Evolutionary conservation across 352 stramenopile species (phyloP), one percentile per base, ranked within the genome.

Genomic region (Phytopythium chamaehyphon): DNA sequence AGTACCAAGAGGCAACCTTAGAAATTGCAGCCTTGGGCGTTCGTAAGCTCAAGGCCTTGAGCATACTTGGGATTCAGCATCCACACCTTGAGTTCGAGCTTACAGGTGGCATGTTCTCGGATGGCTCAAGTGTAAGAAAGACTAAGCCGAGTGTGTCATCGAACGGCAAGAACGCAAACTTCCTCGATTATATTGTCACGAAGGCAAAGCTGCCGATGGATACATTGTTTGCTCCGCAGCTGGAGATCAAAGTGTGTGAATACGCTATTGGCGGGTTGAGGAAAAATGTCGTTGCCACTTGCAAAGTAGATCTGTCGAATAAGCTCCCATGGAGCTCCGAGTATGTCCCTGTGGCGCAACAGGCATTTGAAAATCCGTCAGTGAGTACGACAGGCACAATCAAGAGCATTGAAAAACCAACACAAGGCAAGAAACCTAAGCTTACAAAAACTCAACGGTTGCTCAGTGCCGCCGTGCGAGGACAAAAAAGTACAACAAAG

Each of bases 241-340:
- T 92, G 1, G 64, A 64, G 12, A 76, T 92, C 51, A 76, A 71
- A 22, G 75, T 92, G 16, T 66, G 79, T 16, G 75, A 86, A 26
- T 59, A 61, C n/a, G 65, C 61, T 0, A 52, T 92, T 2, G 75
- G 73, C 14, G 82, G 82, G 0, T 48, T 92, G 11, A 77, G 71
- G 0, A 87, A 76, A 47, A 72, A 58, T 1, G 67, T 63, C 0
- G 52, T 90, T 8, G 79, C 82, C 0, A 78, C 76, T 0, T 86
- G 73, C 35, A 65, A 79, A 10, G 66, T 92, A 4, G 65, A 88
- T 37, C 52, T 92, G 16, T 39, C 62, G 9, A 64, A 36, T 6
- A 92, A 92, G 54, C 40, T 92, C 26, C 82, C 82, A 1, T 92
- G 82, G 82, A 90, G 75, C 48, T 35, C 62, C 0, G 72, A 75